Evolutionary conservation across 179 eudicot genomes (phyloP), one percentile per base, ranked within the genome.

Genomic region (Carnegiea gigantea): DNA sequence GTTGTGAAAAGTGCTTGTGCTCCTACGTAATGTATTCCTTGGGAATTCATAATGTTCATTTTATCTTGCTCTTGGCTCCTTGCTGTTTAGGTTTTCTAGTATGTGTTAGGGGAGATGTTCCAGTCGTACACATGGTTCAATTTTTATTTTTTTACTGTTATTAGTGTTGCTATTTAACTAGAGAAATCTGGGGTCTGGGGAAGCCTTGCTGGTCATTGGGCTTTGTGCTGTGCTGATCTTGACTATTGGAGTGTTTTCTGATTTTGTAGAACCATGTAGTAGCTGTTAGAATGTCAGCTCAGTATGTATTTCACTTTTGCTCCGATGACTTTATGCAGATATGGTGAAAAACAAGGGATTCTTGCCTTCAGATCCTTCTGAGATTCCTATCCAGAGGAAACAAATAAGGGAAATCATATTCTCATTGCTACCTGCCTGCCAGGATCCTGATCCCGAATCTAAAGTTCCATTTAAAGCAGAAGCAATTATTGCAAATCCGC

Each of bases 311-410:
- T 75, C 78, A 18, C 44, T 57, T 64, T 64, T 36, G 24, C 20
- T 67, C 40, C 51, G 57, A 73, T 44, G 79, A 74, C 33, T 73
- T 79, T 78, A 36, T 84, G 81, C 89, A 94, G 98, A 93, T 79
- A 93, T 93, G 98, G 97, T 92, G 51, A 93, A 91, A 84, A 92
- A 95, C 89, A 93, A 95, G 90, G 98, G 98, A 30, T 93, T 95
- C 87, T 88, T 93, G 86, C 98, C 97, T 60, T 93, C 96, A 74
- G 93, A 90, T 65, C 97, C 93, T 82, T 89, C 95, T 73, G 97
- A 95, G 89, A 91, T 95, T 90, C 85, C 90, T 54, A 77, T 79
- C 43, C 96, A 95, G 86, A 81, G 97, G 83, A 87, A 89, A 64
- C 96, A 95, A 77, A 77, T 95, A 54, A 93, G 90, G 88, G 93